Conservation (phyloP, 1,139 yeast genomes). For the Sporopachydermia cereana region DNA sequence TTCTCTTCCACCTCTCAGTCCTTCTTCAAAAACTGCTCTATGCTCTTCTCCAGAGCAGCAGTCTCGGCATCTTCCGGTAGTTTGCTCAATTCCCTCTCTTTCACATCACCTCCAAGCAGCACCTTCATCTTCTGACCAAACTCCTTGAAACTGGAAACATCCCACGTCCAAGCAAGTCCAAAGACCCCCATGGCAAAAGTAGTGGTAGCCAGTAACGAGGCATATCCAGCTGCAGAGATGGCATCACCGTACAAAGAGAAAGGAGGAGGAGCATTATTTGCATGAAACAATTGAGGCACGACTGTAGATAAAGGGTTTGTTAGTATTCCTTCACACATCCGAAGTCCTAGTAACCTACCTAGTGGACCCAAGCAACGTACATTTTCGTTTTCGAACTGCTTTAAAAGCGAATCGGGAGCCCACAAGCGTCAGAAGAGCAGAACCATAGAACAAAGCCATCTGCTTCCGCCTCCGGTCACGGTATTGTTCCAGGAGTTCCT, state of each 20-base stretch:
- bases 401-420: slow-evolving; percentile 67
- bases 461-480: slow-evolving; percentile 46
- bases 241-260: slow-evolving; percentile 79
- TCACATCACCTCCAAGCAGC: slow-evolving; percentile 57
- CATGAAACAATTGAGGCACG: slow-evolving; percentile 68
- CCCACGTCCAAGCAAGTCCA: slow-evolving; percentile 73
- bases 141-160: slow-evolving; percentile 56
- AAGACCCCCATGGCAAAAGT: slow-evolving; percentile 62
- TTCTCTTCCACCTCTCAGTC: too few relatives aligned
- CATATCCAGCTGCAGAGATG: slow-evolving; percentile 73
- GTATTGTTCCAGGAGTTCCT: slow-evolving; percentile 4
- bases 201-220: slow-evolving; percentile 62
- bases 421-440: slow-evolving; percentile 60
- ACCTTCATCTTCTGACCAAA: slow-evolving; percentile 61
- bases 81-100: slow-evolving; percentile 35
- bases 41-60: slow-evolving; percentile 37
- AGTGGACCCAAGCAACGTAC: slow-evolving; percentile 24
- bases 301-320: too few relatives aligned
- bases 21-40: slow-evolving; percentile 18
- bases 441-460: slow-evolving; percentile 59
- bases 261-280: slow-evolving; percentile 78
- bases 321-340: too few relatives aligned
- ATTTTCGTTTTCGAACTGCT: slow-evolving; percentile 63
- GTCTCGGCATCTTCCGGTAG: slow-evolving; percentile 64
- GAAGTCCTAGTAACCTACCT: slow-evolving; percentile 5